Base-by-base conservation (phyloP, 495 filamentous ascomycete species). In the Usnea hakonensis region DNA sequence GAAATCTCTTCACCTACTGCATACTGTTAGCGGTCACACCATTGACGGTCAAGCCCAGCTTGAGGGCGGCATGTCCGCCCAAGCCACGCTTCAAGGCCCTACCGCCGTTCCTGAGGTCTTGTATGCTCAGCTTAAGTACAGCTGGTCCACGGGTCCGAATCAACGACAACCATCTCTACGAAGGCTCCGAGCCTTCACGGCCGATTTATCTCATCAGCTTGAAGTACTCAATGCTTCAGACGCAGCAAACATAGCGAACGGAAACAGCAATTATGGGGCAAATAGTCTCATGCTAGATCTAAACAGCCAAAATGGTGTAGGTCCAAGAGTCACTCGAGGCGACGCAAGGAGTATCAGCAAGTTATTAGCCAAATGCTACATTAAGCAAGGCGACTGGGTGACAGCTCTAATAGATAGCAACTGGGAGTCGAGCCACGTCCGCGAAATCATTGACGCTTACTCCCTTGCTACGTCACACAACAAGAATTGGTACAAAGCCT, bases 311-410 rank as follows among this genome's bases (percentile, higher is more conserved):
- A 62, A 56, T 7, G 60, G 60, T 33, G 58, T 53, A 40, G 58
- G 58, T n/a, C 35, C 46, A 70, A 36, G 72, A 68, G 55, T 73
- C 75, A 62, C 70, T 8, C 40, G 38, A 19, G 26, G 61, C 32
- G 80, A 81, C 62, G 73, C 70, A 4, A 67, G 61, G 40, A 82
- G 77, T 60, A 73, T 76, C 68, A 87, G 84, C 9, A 87, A 84
- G 58, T 82, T 99, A 41, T 86, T 99, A 37, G 91, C 94, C 5
- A 92, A 95, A 76, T 96, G 91, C 72, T 97, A 93, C 72, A 80
- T 97, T 3, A 90, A 93, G 70, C 90, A 95, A 70, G 95, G 94
- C 61, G 90, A 97, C 73, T 99, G 94, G 94, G 88, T 96, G 75
- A 86, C 90, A 11, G 74, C 85, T 9, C 68, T 92, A 54, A 85